Base-by-base conservation (phyloP, 306 rosid species). In the Castanopsis chinensis region DNA sequence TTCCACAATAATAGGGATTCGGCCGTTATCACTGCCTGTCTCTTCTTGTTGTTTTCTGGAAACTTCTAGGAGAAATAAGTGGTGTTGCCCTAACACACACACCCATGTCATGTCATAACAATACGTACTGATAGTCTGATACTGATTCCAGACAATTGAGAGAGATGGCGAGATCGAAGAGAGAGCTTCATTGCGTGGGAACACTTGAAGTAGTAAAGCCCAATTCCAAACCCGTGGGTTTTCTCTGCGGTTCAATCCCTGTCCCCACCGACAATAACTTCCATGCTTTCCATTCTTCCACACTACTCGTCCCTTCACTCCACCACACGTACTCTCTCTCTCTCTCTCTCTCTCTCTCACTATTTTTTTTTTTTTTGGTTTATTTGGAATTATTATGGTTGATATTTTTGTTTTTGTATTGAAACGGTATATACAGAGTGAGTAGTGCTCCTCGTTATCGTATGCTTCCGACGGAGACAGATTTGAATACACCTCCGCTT, bases 201-300 rank as follows among this genome's bases (percentile, higher is more conserved):
- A 94, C 88, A 19, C 32, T 94, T 80, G 97, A 92, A 85, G 88
- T 94, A 67, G 94, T 89, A 25, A 87, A 81, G 55, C 95, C 98
- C 0, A 88, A 81, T 51, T 93, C 98, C 0, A 92, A 94, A 80
- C 97, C 98, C 18, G 92, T 89, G 0, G 97, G 93, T 2, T 94
- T 94, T 80, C 93, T 94, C 58, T 92, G 97, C 75, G 97, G 98
- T 59, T 94, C 98, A 12, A 94, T 94, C 63, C 97, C 95, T 5
- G 97, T 94, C 80, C 93, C 98, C 37, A 94, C 97, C 3, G 98
- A 94, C 69, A 88, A 92, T 72, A 87, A 96, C 55, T 94, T 92
- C 82, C 94, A 89, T 23, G 84, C 92, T 63, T 92, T 88, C 83
- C 79, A 84, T 82, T 86, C 97, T 30, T 87, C 97, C 43, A 87